Evolutionary conservation across 257 asterid genomes (phyloP).

Genomic region (Nicotiana sylvestris): DNA sequence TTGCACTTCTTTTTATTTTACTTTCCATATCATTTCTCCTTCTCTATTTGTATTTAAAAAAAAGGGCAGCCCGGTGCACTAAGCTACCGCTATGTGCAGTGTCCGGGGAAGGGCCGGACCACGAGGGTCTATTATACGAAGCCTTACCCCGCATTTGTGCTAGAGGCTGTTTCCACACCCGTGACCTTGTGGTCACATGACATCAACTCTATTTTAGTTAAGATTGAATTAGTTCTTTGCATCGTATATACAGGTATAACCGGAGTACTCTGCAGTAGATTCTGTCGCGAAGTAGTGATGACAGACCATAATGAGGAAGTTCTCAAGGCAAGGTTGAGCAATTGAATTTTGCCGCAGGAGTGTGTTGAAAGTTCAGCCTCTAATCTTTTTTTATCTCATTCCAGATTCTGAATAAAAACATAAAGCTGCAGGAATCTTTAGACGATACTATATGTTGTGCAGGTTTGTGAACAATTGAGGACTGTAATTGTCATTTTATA

Average conservation of each 20-base stretch:
- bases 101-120: too few species aligned
- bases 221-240: slow-evolving; percentile 11
- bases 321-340: slow-evolving; percentile 74
- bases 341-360: slow-evolving; percentile 17
- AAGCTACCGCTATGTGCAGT: too few species aligned
- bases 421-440: slow-evolving; percentile 53
- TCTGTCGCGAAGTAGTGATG: slow-evolving; percentile 66
- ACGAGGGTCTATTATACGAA: too few species aligned
- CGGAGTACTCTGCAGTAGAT: slow-evolving; percentile 83
- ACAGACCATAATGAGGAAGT: slow-evolving; percentile 94
- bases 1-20: not conserved
- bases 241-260: slow-evolving; percentile 61
- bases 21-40: not conserved
- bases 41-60: not conserved
- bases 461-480: slow-evolving; percentile 37
- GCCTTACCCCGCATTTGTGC: too few species aligned
- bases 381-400: slow-evolving; percentile 18
- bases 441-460: slow-evolving; percentile 29
- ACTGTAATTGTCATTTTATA: slow-evolving; percentile 6
- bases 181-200: too few species aligned
- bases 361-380: slow-evolving; percentile 16
- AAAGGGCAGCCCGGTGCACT: too few species aligned
- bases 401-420: slow-evolving; percentile 71
- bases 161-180: too few species aligned
- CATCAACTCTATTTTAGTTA: not conserved